Conservation (phyloP, 2,329 filamentous ascomycete species). For the Verticillium albo-atrum region DNA sequence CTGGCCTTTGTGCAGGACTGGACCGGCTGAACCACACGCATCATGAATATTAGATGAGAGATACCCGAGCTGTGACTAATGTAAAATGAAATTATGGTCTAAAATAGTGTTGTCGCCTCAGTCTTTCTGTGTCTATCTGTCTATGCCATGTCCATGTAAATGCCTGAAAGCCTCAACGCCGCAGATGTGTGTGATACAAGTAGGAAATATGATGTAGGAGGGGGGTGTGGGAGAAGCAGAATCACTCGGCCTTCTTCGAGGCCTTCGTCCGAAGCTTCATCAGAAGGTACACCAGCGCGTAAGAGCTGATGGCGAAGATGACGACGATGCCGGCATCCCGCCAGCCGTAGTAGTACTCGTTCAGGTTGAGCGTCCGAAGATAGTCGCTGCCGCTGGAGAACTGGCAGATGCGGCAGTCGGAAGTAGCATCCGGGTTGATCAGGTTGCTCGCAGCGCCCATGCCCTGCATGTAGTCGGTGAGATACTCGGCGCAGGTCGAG, state of each 20-base stretch:
- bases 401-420: conserved; percentile 56
- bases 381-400: conserved; percentile 57
- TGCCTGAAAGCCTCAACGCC: background rate
- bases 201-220: background rate
- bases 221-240: background rate
- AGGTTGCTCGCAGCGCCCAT: conserved; percentile 46
- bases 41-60: background rate
- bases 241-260: conserved; percentile 39
- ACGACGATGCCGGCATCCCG: conserved; percentile 57
- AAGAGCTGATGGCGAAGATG: conserved; percentile 51
- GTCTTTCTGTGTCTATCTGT: background rate
- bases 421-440: conserved; percentile 53
- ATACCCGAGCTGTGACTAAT: background rate
- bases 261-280: conserved; percentile 46
- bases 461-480: conserved; percentile 44
- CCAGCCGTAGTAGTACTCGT: conserved; percentile 61
- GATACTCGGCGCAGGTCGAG: conserved; percentile 55
- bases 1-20: conserved; percentile 22
- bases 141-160: background rate
- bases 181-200: background rate
- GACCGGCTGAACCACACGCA: background rate
- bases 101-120: background rate
- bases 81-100: background rate
- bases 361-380: conserved; percentile 53
- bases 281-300: conserved; percentile 38